phyloP scores from a whole-genome alignment of 768 basidiomycete species.

The Lactarius vividus region DNA sequence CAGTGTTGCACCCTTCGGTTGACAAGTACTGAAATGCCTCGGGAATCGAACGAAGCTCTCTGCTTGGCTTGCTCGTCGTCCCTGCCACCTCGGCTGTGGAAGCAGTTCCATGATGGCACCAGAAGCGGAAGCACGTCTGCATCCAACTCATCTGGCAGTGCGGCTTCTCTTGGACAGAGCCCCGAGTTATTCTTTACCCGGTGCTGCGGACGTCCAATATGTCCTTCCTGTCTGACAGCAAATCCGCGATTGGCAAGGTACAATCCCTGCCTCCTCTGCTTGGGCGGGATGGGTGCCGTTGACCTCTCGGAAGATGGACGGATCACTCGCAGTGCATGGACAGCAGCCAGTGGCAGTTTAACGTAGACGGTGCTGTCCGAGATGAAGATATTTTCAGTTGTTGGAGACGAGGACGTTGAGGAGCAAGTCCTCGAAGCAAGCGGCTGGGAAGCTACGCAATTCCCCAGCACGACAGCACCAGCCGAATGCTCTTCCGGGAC shows the following conservation, averaged over 20 bases:
- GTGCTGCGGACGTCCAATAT: constrained; percentile 69
- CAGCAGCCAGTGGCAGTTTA: constrained; percentile 28
- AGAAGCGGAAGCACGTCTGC: neutral
- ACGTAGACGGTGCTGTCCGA: constrained; percentile 52
- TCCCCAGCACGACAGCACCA: neutral
- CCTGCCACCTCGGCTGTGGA: constrained; percentile 40
- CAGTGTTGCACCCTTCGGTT: no score
- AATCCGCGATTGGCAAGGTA: constrained; percentile 68
- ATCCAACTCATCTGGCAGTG: neutral
- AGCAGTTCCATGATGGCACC: neutral
- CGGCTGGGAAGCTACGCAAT: neutral
- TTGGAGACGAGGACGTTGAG: constrained; percentile 60
- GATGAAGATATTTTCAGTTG: constrained; percentile 63
- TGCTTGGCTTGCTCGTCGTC: constrained; percentile 65
- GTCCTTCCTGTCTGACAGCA: constrained; percentile 49
- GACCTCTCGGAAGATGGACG: constrained; percentile 24
- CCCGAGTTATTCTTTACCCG: constrained; percentile 46
- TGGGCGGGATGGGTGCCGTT: constrained; percentile 52
- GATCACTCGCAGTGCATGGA: constrained; percentile 3
- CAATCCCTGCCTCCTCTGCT: constrained; percentile 69
- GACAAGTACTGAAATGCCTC: constrained; percentile 1
- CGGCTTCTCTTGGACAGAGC: neutral
- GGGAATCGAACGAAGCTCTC: constrained; percentile 31
- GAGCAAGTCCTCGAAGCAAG: constrained; percentile 28
- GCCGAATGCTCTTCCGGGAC: neutral